A percentile compares a stretch with the other conserved stretches of the same genome.
These are phyloP conservation scores for Hyphodiscus hymeniophilus DNA, from an alignment of 495 filamentous ascomycete genomes.

Conservation along the genomic window DNA sequence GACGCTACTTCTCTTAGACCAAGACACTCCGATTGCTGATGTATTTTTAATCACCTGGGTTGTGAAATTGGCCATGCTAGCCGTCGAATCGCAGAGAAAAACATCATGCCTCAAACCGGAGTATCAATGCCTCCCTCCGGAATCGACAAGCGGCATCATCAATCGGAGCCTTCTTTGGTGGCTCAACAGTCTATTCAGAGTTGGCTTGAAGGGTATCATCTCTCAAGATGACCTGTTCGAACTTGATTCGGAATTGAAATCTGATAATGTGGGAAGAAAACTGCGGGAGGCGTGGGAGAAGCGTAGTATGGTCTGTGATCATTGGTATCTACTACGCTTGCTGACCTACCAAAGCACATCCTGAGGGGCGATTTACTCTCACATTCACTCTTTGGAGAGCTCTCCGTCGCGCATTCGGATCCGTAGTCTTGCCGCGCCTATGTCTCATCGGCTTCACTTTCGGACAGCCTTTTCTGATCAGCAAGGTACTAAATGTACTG, in stretches of 20 bases:
- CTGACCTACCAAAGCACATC: background rate
- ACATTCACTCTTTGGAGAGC: background rate
- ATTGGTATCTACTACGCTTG: background rate
- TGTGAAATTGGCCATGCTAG: constrained; percentile 29
- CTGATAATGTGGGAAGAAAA: background rate
- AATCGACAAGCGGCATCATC: constrained; percentile 28
- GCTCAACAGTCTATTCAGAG: constrained; percentile 30
- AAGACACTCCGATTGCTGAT: constrained; percentile 2
- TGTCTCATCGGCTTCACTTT: constrained; percentile 49
- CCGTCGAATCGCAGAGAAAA: constrained; percentile 47
- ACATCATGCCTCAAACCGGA: constrained; percentile 33
- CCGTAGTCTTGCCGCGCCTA: constrained; percentile 28
- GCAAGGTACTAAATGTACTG: constrained; percentile 29
- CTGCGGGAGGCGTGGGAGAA: constrained; percentile 23
- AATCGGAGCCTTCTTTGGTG: constrained; percentile 32
- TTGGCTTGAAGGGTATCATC: constrained; percentile 26
- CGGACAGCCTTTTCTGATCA: constrained; percentile 52
- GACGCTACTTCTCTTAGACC: constrained; percentile 32
- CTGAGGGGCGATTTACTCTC: background rate
- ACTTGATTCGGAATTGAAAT: constrained; percentile 11
- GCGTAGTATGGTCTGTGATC: constrained; percentile 7
- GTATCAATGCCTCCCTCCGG: constrained; percentile 27
- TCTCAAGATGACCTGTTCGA: constrained; percentile 25
- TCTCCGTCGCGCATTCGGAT: background rate
- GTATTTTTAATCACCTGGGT: constrained; percentile 19